These are phyloP conservation scores for Kazachstania taianensis DNA, from an alignment of 805 yeast species.

Conservation along the genomic window DNA sequence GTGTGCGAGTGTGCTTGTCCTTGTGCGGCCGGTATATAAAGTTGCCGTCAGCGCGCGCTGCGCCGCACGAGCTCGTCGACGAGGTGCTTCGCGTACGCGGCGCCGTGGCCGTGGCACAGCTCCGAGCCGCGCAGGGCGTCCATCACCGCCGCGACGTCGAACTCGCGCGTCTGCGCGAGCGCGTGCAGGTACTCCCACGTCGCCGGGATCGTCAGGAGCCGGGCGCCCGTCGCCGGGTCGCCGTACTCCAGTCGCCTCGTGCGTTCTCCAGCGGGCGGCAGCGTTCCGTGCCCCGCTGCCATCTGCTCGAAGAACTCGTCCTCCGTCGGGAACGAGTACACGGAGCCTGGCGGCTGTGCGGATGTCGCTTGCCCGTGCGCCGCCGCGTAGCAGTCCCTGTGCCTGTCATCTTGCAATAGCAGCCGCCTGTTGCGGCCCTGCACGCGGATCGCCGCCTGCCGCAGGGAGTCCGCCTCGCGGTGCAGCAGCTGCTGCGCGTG, in stretches of 20 bases:
- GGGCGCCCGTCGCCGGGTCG: conserved; percentile 30
- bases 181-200: conserved; percentile 71
- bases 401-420: conserved; percentile 8
- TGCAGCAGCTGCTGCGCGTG: conserved; percentile 37
- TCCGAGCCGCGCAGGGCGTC: conserved; percentile 50
- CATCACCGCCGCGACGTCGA: conserved; percentile 55
- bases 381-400: background rate
- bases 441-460: conserved; percentile 45
- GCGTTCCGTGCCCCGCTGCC: conserved; percentile 1
- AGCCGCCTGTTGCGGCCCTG: conserved; percentile 53
- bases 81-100: conserved; percentile 22
- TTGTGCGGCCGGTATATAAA: background rate
- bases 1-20: background rate
- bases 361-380: background rate
- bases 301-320: conserved; percentile 21
- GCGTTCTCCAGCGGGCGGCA: background rate
- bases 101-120: conserved; percentile 68
- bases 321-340: conserved; percentile 24
- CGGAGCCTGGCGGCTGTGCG: background rate
- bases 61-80: conserved; percentile 11
- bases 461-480: conserved; percentile 41
- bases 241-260: conserved; percentile 6
- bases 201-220: conserved; percentile 61
- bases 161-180: conserved; percentile 29
- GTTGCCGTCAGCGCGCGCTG: background rate